These are phyloP conservation scores for Acer yangbiense DNA, from an alignment of 345 rosid genomes.

Conservation along the genomic window DNA sequence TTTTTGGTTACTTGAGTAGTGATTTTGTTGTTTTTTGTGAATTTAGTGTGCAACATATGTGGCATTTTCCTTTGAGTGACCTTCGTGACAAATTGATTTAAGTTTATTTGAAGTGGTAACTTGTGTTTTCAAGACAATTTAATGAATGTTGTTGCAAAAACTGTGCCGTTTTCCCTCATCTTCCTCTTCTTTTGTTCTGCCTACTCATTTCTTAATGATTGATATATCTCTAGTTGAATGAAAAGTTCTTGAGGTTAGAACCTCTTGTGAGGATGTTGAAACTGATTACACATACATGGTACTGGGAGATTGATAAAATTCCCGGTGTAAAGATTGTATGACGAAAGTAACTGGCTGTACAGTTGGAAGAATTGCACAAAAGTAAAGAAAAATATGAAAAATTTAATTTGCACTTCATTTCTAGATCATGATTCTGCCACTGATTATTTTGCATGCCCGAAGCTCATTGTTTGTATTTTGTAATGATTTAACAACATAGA, in stretches of 20 bases:
- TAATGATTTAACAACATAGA: not conserved
- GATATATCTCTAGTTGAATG: not conserved
- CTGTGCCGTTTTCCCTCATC: not conserved
- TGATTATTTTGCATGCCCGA: not conserved
- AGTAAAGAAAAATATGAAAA: not conserved
- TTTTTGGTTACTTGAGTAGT: not conserved
- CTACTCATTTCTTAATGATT: not conserved
- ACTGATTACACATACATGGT: not conserved
- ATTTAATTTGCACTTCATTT: not conserved
- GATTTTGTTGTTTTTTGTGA: not conserved
- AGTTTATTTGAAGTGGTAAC: not conserved
- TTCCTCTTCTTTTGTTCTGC: not conserved
- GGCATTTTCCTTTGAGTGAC: not conserved
- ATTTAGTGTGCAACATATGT: not conserved
- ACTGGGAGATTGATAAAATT: not conserved
- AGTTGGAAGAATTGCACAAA: not conserved
- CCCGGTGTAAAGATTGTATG: not conserved
- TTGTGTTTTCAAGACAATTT: not conserved
- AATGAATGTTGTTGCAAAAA: not conserved
- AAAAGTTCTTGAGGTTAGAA: not conserved
- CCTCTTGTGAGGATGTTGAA: not conserved
- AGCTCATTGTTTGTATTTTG: conserved; percentile 1
- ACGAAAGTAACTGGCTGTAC: not conserved
- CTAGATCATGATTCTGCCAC: not conserved
- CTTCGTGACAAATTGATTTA: not conserved